Conservation (phyloP, 1,284 basidiomycete species). For the Caloboletus firmus region DNA sequence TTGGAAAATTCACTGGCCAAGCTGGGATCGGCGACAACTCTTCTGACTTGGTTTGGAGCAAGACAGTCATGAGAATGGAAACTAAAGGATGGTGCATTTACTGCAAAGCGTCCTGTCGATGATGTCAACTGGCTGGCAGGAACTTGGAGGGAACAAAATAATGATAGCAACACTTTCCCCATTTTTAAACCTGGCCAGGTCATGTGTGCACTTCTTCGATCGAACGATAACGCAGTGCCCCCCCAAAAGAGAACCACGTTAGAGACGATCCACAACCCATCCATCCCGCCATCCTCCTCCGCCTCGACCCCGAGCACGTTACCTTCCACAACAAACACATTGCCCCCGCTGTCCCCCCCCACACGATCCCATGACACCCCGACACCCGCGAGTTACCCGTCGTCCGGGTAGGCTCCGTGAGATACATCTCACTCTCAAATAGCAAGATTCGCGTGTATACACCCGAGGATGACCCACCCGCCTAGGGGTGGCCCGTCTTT, state of each 20-base stretch:
- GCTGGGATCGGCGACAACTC: slow-evolving; percentile 41
- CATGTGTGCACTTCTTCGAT: slow-evolving; percentile 10
- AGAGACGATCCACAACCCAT: slow-evolving; percentile 43
- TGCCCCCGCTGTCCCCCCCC: slow-evolving; percentile 45
- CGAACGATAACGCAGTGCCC: neutral
- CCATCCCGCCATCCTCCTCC: slow-evolving; percentile 54
- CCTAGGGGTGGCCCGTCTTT: slow-evolving; percentile 17
- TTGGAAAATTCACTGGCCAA: slow-evolving; percentile 45
- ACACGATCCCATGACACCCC: slow-evolving; percentile 61
- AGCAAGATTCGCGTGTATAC: slow-evolving; percentile 57
- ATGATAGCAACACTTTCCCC: neutral
- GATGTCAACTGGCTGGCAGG: neutral
- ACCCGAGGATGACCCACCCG: slow-evolving; percentile 45
- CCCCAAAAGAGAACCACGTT: slow-evolving; percentile 21
- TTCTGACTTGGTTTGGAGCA: slow-evolving; percentile 61
- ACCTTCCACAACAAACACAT: slow-evolving; percentile 57
- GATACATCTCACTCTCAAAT: slow-evolving; percentile 49
- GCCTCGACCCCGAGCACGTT: slow-evolving; percentile 63
- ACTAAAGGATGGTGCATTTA: slow-evolving; percentile 60
- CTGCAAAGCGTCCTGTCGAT: too few species aligned
- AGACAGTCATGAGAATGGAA: slow-evolving; percentile 70
- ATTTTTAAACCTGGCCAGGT: slow-evolving; percentile 13
- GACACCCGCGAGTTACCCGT: slow-evolving; percentile 52
- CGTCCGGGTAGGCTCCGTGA: slow-evolving; percentile 53
- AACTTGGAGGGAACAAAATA: neutral